phyloP scores from a whole-genome alignment of 2,329 filamentous ascomycete species.

The Microdochium paspali region DNA sequence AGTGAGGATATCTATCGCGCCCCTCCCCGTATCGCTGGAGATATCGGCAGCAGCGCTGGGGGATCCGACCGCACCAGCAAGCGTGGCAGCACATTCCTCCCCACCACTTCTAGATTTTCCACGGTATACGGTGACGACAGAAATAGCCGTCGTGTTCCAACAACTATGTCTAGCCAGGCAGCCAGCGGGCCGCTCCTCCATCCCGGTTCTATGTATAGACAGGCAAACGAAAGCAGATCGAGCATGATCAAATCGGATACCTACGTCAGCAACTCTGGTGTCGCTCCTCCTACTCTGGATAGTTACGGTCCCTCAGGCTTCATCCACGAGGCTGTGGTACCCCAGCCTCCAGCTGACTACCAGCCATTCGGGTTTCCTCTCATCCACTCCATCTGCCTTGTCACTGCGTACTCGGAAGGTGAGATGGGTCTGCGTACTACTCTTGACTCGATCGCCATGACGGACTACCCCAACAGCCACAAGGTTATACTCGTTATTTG shows the following conservation, averaged over 20 bases:
- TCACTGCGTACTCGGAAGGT: constrained; percentile 96
- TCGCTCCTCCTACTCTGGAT: constrained; percentile 36
- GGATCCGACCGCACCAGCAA: constrained; percentile 65
- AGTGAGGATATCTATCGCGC: constrained; percentile 94
- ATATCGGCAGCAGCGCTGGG: constrained; percentile 57
- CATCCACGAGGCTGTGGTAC: constrained; percentile 90
- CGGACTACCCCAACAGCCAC: constrained; percentile 98
- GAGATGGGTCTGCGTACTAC: constrained; percentile 88
- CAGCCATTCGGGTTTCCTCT: constrained; percentile 94
- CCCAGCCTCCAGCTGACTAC: constrained; percentile 93
- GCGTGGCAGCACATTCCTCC: constrained; percentile 74
- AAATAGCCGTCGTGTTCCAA: constrained; percentile 47
- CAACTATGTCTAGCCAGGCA: constrained; percentile 90
- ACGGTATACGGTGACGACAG: constrained; percentile 76
- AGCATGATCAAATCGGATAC: constrained; percentile 57
- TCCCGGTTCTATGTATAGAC: constrained; percentile 62
- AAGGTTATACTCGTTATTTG: constrained; percentile 95
- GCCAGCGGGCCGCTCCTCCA: constrained; percentile 64
- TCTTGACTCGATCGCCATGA: constrained; percentile 90
- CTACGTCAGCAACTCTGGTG: constrained; percentile 40
- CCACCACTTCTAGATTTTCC: constrained; percentile 90
- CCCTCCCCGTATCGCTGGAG: constrained; percentile 68
- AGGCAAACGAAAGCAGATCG: constrained; percentile 50
- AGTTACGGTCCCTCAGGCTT: constrained; percentile 82
- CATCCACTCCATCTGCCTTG: constrained; percentile 86